Evolutionary conservation across 345 rosid genomes (phyloP), one percentile per base, ranked within the genome.

Genomic region (Leavenworthia alabamica): DNA sequence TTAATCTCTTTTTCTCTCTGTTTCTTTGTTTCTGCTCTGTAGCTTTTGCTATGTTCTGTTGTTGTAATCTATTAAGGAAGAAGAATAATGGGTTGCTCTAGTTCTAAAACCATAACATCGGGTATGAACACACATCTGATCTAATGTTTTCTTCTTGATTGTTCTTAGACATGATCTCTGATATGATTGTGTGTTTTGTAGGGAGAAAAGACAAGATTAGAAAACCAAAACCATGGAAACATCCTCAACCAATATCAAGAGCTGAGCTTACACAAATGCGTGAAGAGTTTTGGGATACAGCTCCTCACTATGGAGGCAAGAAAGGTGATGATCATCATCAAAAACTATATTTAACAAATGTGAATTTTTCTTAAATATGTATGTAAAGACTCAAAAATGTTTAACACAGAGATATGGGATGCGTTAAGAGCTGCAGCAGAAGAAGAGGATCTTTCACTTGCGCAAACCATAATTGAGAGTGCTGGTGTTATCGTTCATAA

Each of bases 221-320:
- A 63, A 87, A 83, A 72, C 94, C 97, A 42, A 90, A 79, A 43
- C 73, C 96, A 17, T 90, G 96, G 96, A 90, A 82, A 70, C 94
- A 88, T 82, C 78, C 94, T 60, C 80, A 80, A 69, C 91, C 91
- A 10, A 83, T 90, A 40, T 83, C 97, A 20, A 86, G 71, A 80
- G 71, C 88, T 46, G 85, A 86, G 65, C 89, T 90, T 22, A 45
- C 77, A 58, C 88, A 85, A 78, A 64, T 88, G 85, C 81, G 97
- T 12, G 97, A 90, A 55, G 97, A 90, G 47, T 90, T 88, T 64
- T 88, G 96, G 96, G 97, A 90, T 73, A 90, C 97, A 17, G 89
- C 97, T 70, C 97, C 97, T 68, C 97, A 88, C 60, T 90, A 86
- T 70, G 97, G 97, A 66, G 94, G 96, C 56, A 77, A 72, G 62